Base-by-base conservation (phyloP, 192 early-diverging fungal genomes). In the Gigaspora rosea region DNA sequence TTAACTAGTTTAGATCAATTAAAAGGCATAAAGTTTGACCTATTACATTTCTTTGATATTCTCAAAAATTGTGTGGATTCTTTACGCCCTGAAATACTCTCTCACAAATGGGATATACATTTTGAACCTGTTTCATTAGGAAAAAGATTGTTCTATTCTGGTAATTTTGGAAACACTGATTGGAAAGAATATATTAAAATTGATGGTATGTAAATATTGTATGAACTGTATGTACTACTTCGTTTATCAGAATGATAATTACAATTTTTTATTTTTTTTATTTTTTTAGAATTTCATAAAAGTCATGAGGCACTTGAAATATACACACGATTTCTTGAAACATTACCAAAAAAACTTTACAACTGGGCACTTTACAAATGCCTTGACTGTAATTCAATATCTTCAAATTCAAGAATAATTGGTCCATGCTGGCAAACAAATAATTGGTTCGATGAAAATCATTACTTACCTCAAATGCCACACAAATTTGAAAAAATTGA, bases 21-120 rank as follows among this genome's bases (percentile, higher is more conserved):
- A 8, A 66, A 20, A 47, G 64, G 36, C 33, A 66, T 66, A 41
- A 35, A 66, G 18, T 41, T 66, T 36, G 64, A 66, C 36, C n/a
- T 66, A 46, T 66, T 66, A n/a, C 18, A 66, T 66, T 66, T 66
- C n/a, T 41, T 66, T 35, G 64, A 66, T 41, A 66, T 66, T 41
- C 36, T 66, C 36, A 66, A 66, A 66, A 46, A 36, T 18, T 66
- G 64, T 46, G 64, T 66, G 13, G 36, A 66, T 66, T 41, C 8
- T 46, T 18, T 41, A 41, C 64, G 64, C 7, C 64, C 64, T 8
- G 36, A 41, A 41, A 8, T 13, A 18, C n/a, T 46, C n/a, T 46
- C 64, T 33, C 15, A 41, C 15, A 66, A 46, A 32, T 66, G 64
- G 64, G 64, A 66, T n/a, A n/a, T 66, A n/a, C 41, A 41, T 66